A percentile compares a stretch with the other conserved stretches of the same genome.
Conservation (phyloP, 805 yeast genomes). For the Barnettozyma pratensis region DNA sequence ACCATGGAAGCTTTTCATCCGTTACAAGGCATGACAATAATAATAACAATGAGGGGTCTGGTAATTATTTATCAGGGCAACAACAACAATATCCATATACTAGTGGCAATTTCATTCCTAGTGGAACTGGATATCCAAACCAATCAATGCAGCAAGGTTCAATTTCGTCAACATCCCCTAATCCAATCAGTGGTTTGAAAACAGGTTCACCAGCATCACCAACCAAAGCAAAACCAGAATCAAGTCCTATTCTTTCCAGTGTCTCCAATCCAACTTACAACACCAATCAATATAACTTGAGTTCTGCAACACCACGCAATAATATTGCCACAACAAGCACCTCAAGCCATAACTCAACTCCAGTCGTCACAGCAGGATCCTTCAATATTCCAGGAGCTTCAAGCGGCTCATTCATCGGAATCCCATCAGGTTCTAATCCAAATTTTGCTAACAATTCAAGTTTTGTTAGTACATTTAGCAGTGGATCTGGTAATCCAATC, state of each 20-base stretch:
- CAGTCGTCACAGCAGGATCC: neutral
- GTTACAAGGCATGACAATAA: neutral
- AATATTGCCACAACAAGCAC: neutral
- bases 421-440: neutral
- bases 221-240: slow-evolving; percentile 1
- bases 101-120: neutral
- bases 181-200: neutral
- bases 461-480: neutral
- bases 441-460: neutral
- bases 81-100: neutral
- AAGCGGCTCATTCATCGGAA: neutral
- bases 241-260: neutral
- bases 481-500: neutral
- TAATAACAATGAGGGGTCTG: too few relatives aligned
- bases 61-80: too few relatives aligned
- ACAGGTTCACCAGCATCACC: slow-evolving; percentile 1
- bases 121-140: neutral
- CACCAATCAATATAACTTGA: neutral
- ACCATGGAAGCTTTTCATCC: neutral
- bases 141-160: neutral
- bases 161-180: neutral
- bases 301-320: slow-evolving; percentile 5
- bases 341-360: neutral
- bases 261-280: neutral
- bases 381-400: neutral